Evolutionary conservation across 352 stramenopile genomes (phyloP).

Genomic region (Phytopythium sindhum): DNA sequence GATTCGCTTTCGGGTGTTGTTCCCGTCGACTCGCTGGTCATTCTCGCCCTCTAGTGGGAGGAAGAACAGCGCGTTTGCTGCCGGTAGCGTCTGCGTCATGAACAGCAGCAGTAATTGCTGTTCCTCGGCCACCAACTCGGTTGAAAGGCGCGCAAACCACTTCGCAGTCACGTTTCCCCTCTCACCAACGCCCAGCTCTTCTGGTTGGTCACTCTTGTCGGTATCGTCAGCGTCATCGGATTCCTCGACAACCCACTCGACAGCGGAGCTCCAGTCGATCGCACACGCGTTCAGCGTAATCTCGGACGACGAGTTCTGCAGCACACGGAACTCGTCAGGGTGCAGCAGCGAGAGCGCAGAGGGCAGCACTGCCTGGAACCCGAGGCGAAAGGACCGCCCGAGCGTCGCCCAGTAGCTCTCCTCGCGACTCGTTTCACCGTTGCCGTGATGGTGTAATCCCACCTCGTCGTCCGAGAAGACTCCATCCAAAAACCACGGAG

Average conservation of each 20-base stretch:
- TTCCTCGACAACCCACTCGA: conserved; percentile 31
- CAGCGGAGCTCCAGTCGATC: conserved; percentile 36
- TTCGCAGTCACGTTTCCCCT: conserved; percentile 10
- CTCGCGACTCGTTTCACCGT: conserved; percentile 2
- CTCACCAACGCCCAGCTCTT: conserved; percentile 11
- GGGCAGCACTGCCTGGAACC: conserved; percentile 56
- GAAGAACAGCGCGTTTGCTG: conserved; percentile 46
- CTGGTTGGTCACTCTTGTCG: conserved; percentile 3
- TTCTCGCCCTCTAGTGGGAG: conserved; percentile 6
- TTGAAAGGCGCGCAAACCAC: conserved; percentile 50
- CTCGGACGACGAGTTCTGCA: conserved; percentile 38
- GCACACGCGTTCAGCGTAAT: conserved; percentile 24
- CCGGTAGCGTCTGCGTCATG: conserved; percentile 42
- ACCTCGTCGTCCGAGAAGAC: conserved; percentile 19
- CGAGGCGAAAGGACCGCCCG: conserved; percentile 37
- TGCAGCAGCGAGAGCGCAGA: conserved; percentile 46
- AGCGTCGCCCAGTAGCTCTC: conserved; percentile 20
- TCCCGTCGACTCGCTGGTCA: not conserved
- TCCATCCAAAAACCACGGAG: conserved; percentile 43
- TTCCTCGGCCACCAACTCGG: conserved; percentile 57
- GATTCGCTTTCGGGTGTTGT: not conserved
- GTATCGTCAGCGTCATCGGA: conserved; percentile 7
- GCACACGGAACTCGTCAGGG: conserved; percentile 45
- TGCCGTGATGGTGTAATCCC: conserved; percentile 5
- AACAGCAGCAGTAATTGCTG: conserved; percentile 53